Percentiles rank a stretch among this genome's conserved stretches.
Evolutionary conservation across 2,329 filamentous ascomycete species (phyloP).

Genomic region (Aspergillus quadricinctus): DNA sequence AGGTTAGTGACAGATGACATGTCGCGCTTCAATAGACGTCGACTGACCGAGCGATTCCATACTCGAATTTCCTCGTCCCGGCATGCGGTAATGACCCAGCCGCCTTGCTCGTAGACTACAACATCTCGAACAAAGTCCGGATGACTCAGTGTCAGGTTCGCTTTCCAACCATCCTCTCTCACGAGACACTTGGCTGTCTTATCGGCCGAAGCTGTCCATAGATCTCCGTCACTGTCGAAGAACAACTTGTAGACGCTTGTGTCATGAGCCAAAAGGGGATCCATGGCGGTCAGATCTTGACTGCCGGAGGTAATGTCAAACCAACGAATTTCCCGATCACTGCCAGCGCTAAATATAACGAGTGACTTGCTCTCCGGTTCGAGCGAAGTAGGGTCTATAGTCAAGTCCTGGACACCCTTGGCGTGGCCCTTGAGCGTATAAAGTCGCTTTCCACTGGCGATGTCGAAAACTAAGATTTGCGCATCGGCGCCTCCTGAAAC

Average conservation of each 20-base stretch:
- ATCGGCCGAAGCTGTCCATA: slow-evolving; percentile 93
- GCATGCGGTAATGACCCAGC: slow-evolving; percentile 82
- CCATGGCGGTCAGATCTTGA: slow-evolving; percentile 53
- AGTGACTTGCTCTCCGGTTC: slow-evolving; percentile 37
- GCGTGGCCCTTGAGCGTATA: slow-evolving; percentile 74
- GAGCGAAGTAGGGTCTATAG: slow-evolving; percentile 64
- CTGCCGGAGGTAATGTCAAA: slow-evolving; percentile 42
- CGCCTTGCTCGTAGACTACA: slow-evolving; percentile 61
- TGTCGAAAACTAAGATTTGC: slow-evolving; percentile 80
- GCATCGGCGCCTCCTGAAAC: slow-evolving; percentile 74
- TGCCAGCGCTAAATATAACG: slow-evolving; percentile 73
- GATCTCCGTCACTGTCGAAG: slow-evolving; percentile 68
- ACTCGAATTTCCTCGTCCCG: slow-evolving; percentile 87
- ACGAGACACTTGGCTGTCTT: slow-evolving; percentile 79
- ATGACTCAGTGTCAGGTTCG: slow-evolving; percentile 70
- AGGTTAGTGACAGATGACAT: neutral
- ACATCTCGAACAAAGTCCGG: slow-evolving; percentile 88
- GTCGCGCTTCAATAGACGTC: neutral
- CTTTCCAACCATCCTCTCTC: slow-evolving; percentile 62
- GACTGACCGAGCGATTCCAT: slow-evolving; percentile 64
- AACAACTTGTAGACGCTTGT: slow-evolving; percentile 81
- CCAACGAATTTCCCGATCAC: slow-evolving; percentile 71
- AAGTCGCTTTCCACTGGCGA: slow-evolving; percentile 61
- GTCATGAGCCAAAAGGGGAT: slow-evolving; percentile 71
- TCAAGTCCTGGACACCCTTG: slow-evolving; percentile 75